Evolutionary conservation across 352 stramenopile genomes (phyloP).

Genomic region (Phytophthora aleatoria): DNA sequence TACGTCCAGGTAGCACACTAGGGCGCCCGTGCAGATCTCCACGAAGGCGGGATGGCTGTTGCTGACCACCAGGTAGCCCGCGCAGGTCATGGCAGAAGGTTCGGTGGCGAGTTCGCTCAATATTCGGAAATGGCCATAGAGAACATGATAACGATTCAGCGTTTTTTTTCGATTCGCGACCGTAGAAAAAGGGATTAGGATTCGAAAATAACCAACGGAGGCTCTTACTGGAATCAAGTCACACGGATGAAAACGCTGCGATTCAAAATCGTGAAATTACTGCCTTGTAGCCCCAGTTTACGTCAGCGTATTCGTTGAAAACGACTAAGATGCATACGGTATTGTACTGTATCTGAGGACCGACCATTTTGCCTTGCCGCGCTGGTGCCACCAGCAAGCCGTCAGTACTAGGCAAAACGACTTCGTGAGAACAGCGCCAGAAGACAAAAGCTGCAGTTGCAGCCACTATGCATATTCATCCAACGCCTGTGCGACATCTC

Average conservation of each 20-base stretch:
- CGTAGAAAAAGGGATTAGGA: slow-evolving; percentile 14
- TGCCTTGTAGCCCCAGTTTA: neutral
- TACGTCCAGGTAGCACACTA: slow-evolving; percentile 45
- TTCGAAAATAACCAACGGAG: slow-evolving; percentile 4
- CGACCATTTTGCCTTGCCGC: too few relatives aligned
- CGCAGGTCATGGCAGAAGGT: slow-evolving; percentile 57
- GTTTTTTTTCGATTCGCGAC: slow-evolving; percentile 5
- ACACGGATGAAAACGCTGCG: neutral
- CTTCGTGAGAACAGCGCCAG: too few relatives aligned
- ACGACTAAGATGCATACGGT: too few relatives aligned
- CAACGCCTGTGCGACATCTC: too few relatives aligned
- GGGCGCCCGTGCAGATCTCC: slow-evolving; percentile 59
- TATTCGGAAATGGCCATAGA: slow-evolving; percentile 19
- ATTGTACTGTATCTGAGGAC: too few relatives aligned
- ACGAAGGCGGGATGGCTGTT: slow-evolving; percentile 60
- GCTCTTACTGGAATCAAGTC: neutral
- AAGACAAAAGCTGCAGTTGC: too few relatives aligned
- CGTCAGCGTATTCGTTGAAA: neutral
- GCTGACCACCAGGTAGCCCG: slow-evolving; percentile 67
- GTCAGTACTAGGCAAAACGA: too few relatives aligned
- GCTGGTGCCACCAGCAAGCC: too few relatives aligned
- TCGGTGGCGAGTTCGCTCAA: slow-evolving; percentile 6
- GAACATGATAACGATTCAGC: slow-evolving; percentile 12
- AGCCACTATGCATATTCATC: too few relatives aligned
- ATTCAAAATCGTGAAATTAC: neutral